These are phyloP conservation scores for Ganoderma resinaceum DNA, from an alignment of 1,284 basidiomycete genomes.

Conservation along the genomic window DNA sequence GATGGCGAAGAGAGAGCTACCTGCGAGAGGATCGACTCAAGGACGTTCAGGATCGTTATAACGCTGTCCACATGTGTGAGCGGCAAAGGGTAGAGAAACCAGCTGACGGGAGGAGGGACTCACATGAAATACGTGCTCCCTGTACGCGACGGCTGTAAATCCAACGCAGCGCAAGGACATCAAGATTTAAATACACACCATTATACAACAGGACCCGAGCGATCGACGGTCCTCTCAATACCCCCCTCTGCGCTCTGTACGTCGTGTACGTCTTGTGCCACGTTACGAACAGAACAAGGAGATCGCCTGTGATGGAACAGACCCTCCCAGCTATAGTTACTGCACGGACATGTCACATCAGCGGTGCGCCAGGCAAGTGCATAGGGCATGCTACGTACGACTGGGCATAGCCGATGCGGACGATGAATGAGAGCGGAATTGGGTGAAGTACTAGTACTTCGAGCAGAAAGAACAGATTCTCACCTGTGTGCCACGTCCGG, in stretches of 20 bases:
- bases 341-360: neutral
- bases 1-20: neutral
- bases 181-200: neutral
- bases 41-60: neutral
- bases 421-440: neutral
- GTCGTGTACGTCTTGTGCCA: conserved; percentile 1
- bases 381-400: neutral
- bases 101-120: neutral
- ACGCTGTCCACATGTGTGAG: neutral
- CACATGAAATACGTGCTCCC: neutral
- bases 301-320: neutral
- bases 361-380: neutral
- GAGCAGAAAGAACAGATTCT: neutral
- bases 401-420: no score
- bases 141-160: neutral
- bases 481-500: neutral
- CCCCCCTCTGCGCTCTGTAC: neutral
- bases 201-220: neutral
- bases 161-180: neutral
- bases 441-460: neutral
- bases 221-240: neutral
- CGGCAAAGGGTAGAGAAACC: neutral
- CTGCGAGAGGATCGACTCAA: neutral
- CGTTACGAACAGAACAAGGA: neutral
- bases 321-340: neutral